These are phyloP conservation scores for Selaginella tamariscina DNA, from an alignment of 75 land plant genomes.

Conservation along the genomic window DNA sequence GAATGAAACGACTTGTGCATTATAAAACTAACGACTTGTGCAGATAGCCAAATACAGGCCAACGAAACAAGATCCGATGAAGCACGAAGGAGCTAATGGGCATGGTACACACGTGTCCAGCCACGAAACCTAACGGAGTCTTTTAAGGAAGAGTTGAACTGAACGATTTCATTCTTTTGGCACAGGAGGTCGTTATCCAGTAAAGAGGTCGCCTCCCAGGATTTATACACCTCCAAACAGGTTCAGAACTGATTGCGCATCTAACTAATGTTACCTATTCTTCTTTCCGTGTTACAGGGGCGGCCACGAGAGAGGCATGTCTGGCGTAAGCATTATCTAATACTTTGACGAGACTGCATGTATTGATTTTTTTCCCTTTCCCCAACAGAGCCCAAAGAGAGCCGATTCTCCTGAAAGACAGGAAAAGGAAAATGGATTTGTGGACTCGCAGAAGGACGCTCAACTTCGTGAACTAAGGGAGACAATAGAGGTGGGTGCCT, in stretches of 20 bases:
- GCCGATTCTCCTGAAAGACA: not conserved
- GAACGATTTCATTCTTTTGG: not conserved
- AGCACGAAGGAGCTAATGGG: not conserved
- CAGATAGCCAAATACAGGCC: not conserved
- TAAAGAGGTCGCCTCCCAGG: not conserved
- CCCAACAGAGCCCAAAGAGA: not conserved
- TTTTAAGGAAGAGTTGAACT: not conserved
- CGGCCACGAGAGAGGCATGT: not conserved
- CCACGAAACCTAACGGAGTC: not conserved
- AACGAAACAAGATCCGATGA: not conserved
- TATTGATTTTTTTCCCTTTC: not conserved
- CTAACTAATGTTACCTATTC: not conserved
- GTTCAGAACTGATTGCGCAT: not conserved
- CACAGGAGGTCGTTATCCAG: not conserved
- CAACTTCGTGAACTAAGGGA: constrained; percentile 31
- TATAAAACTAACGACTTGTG: not conserved
- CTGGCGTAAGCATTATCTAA: not conserved
- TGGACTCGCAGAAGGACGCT: constrained; percentile 21
- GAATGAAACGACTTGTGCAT: not conserved
- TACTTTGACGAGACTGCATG: not conserved
- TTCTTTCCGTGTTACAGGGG: not conserved
- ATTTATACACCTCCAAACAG: not conserved
- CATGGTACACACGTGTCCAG: no score
- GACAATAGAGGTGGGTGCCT: constrained; percentile 29
- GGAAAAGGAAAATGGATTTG: not conserved